Conservation (phyloP, 2,329 filamentous ascomycete genomes). For the Ambrosiella cleistominuta region DNA sequence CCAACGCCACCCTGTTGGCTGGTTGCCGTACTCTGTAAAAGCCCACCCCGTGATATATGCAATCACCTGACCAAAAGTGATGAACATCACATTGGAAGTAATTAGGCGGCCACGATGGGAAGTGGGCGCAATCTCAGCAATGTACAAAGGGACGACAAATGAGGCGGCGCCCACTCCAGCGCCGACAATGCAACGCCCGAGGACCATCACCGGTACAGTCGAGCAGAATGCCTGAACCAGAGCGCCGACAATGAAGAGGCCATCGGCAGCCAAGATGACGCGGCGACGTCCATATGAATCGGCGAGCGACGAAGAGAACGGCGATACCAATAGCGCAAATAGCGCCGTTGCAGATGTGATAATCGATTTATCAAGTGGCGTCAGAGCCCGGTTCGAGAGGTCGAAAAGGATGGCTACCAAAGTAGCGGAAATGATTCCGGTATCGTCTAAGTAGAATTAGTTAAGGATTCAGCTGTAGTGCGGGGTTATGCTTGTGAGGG, state of each 20-base stretch:
- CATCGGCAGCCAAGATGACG: constrained; percentile 45
- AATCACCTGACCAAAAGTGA: constrained; percentile 75
- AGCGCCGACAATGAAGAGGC: constrained; percentile 52
- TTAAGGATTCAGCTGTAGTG: neutral
- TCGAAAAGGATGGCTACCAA: constrained; percentile 45
- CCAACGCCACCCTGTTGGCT: constrained; percentile 60
- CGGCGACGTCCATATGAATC: constrained; percentile 42
- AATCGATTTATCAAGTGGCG: constrained; percentile 49
- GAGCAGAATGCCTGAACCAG: constrained; percentile 41
- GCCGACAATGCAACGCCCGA: constrained; percentile 52
- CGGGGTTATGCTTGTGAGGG: no score
- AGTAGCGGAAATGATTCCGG: constrained; percentile 51
- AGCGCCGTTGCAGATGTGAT: constrained; percentile 54
- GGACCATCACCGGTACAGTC: constrained; percentile 46
- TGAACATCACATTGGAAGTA: constrained; percentile 64
- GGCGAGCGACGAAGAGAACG: constrained; percentile 45
- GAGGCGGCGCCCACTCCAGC: constrained; percentile 58
- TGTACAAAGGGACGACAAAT: constrained; percentile 74
- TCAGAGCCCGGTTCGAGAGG: constrained; percentile 38
- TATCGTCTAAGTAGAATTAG: constrained; percentile 33
- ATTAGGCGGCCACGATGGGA: constrained; percentile 62
- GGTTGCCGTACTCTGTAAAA: constrained; percentile 38
- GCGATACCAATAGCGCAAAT: constrained; percentile 45
- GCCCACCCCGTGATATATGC: constrained; percentile 73
- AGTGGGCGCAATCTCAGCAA: constrained; percentile 68